Conservation (phyloP, 2,329 filamentous ascomycete genomes). For the Sporothrix luriei region DNA sequence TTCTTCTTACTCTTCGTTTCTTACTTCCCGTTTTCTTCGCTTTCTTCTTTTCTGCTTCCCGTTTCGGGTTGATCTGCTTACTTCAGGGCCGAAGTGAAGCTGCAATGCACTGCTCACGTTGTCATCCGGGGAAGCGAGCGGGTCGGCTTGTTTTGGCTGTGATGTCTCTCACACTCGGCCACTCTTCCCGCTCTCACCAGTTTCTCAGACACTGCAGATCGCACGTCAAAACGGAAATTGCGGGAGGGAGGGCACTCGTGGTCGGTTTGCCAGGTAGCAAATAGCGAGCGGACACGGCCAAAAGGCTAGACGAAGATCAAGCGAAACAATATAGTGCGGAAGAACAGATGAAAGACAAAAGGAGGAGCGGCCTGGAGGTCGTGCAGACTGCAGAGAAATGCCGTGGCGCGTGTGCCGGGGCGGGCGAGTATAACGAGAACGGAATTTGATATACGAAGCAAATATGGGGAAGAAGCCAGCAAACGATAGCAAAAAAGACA, state of each 20-base stretch:
- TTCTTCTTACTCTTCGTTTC: conserved; percentile 6
- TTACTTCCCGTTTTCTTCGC: neutral
- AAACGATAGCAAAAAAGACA: neutral
- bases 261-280: conserved; percentile 11
- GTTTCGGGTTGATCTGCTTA: neutral
- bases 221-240: neutral
- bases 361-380: neutral
- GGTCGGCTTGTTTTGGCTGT: conserved; percentile 17
- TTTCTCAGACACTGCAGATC: conserved; percentile 18
- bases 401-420: conserved; percentile 17
- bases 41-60: neutral
- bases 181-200: neutral
- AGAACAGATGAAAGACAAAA: neutral
- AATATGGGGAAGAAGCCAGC: conserved; percentile 5
- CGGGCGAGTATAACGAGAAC: neutral
- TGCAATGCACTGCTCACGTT: conserved; percentile 1
- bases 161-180: neutral
- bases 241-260: neutral
- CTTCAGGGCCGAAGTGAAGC: conserved; percentile 19
- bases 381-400: conserved; percentile 16
- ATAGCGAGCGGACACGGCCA: neutral
- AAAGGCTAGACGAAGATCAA: neutral
- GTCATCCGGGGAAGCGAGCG: conserved; percentile 22
- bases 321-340: neutral
- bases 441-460: neutral